Base-by-base conservation (phyloP, 148 eudicot genomes). In the Silene latifolia region DNA sequence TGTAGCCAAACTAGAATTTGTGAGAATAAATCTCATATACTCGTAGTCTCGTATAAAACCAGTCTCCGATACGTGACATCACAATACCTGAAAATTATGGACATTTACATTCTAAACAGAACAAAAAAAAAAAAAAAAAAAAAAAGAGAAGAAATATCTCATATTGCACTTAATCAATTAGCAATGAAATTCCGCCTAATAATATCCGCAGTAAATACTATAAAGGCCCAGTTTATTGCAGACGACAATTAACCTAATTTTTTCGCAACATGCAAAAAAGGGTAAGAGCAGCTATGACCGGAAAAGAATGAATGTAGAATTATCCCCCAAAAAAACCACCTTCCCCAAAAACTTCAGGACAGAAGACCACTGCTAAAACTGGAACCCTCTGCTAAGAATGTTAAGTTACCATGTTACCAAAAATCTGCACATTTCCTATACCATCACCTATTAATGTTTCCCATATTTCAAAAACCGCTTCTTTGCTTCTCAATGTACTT, bases 401-500 rank as follows among this genome's bases (percentile, higher is more conserved):
- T 75, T 18, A 74, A 69, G 56, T 12, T 51, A 51, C 17, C 56
- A 51, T 51, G 56, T 51, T 51, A 51, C 56, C 69, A 60, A 63
- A 76, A 67, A 79, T 72, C 83, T 88, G 85, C 82, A 83, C 78
- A 86, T 57, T 67, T 53, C 75, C 82, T 77, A 69, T 77, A 80
- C 76, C 78, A 39, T 39, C 8, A 77, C 83, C 67, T 67, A 35
- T 35, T 2, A 68, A 59, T 68, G 59, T 83, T 76, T 80, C 63
- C 74, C 57, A 64, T 35, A 23, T 71, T 75, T 68, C 27, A 72
- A 63, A 71, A 61, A 29, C 69, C 56, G 7, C 68, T 80, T 80
- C 79, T 85, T 67, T 80, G 85, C 76, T 84, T 86, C n/a, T 86
- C 88, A 18, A 86, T 85, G 84, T 88, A 86, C 79, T 87, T 87